Evolutionary conservation across 2,329 filamentous ascomycete genomes (phyloP), one percentile per base, ranked within the genome.

Genomic region (Colletotrichum sp.): DNA sequence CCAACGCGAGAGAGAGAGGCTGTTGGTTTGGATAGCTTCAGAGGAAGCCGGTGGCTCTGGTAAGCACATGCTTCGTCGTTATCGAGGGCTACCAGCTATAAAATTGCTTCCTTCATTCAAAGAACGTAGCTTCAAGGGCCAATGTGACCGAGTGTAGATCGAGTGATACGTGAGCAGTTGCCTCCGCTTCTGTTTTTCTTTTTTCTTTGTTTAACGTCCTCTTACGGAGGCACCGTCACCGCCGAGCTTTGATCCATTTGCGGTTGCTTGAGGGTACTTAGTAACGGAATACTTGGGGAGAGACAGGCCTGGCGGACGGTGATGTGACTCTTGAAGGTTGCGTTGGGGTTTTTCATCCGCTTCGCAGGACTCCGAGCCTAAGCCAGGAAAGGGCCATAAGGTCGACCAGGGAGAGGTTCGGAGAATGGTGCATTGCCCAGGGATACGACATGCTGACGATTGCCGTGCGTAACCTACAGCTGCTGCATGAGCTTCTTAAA

Each of bases 11-110:
- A 49, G 10, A 49, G 10, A 49, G 44, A 44, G 39, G 9, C 39
- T 0, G n/a, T 21, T 13, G 9, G 39, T n/a, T n/a, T 49, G 6
- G 10, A 49, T 21, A 21, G 10, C n/a, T 21, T 13, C n/a, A 21
- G n/a, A 21, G n/a, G n/a, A 0, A 21, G n/a, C 1, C n/a, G 12
- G 6, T 52, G 44, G 3, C 2, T 13, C 0, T 24, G 12, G 1
- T 21, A 3, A 24, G 44, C 4, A 5, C n/a, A 49, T 52, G n/a
- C n/a, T 52, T 52, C n/a, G n/a, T 52, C n/a, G 2, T 49, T 1
- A 12, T 44, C 39, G 18, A 49, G 39, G 18, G 9, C 39, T 3
- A n/a, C 1, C 28, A 7, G 28, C 2, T 28, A 7, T 28, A 28
- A 28, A 7, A 21, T n/a, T 4, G 6, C 18, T 1, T 7, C 18